Percentiles rank a stretch among this genome's conserved stretches.
phyloP scores from a whole-genome alignment of 306 rosid genomes.

The Pueraria montana region DNA sequence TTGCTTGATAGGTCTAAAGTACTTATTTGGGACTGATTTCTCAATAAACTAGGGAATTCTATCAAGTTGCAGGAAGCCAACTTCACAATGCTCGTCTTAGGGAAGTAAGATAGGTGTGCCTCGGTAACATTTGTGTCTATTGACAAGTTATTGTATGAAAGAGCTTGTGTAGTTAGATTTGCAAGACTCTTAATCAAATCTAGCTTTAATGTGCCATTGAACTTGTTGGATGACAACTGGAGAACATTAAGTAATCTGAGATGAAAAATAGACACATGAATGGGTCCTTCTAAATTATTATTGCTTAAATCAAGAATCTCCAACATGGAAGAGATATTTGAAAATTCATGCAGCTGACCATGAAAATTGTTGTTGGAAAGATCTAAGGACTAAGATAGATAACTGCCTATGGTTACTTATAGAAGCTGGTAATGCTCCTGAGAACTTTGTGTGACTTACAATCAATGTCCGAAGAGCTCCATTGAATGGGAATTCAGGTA shows the following conservation, averaged over 20 bases:
- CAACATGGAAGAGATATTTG: not conserved
- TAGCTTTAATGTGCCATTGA: constrained; percentile 44
- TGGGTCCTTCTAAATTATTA: constrained; percentile 53
- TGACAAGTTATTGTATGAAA: not conserved
- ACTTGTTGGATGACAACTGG: constrained; percentile 41
- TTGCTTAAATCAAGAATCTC: constrained; percentile 52
- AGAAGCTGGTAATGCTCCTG: constrained; percentile 41
- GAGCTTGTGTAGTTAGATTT: not conserved
- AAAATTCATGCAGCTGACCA: constrained; percentile 7
- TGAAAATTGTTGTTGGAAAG: constrained; percentile 44
- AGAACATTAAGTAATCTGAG: constrained; percentile 43
- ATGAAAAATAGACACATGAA: constrained; percentile 43
- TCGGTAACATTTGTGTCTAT: not conserved
- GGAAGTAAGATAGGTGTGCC: too few species aligned
- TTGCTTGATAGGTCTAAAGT: too few species aligned
- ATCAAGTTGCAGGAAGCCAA: too few species aligned
- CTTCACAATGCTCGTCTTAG: too few species aligned
- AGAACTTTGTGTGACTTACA: constrained; percentile 33
- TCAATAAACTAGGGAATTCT: too few species aligned
- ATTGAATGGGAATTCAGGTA: not conserved
- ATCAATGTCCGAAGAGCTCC: not conserved
- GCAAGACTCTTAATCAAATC: not conserved
- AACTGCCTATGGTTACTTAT: not conserved
- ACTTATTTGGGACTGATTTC: too few species aligned
- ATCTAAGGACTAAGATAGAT: not conserved